Conservation (phyloP, 176 grass and related monocot genomes). For the Pontederia crassipes region DNA sequence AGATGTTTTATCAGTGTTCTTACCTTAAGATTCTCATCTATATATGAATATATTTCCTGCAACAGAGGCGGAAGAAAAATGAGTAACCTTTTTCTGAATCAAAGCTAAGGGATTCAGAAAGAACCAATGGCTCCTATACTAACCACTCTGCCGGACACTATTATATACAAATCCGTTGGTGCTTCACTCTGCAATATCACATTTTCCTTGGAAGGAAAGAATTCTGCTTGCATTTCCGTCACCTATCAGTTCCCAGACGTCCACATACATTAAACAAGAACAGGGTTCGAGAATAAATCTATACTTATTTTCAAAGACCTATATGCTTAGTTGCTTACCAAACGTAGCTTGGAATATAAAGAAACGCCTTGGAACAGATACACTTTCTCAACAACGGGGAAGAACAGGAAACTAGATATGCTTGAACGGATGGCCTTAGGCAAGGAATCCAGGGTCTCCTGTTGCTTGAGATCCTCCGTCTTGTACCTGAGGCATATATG, state of each 20-base stretch:
- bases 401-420: slow-evolving; percentile 17
- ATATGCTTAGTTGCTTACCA: slow-evolving; percentile 8
- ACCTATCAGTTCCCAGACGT: slow-evolving; percentile 1
- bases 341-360: slow-evolving; percentile 3
- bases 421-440: slow-evolving; percentile 21
- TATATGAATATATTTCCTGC: slow-evolving; percentile 38
- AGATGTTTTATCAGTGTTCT: not conserved
- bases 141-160: slow-evolving; percentile 25
- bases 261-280: not conserved
- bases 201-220: slow-evolving; percentile 19
- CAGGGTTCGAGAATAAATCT: not conserved
- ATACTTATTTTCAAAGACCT: not conserved
- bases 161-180: slow-evolving; percentile 11
- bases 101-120: not conserved
- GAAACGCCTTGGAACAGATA: slow-evolving; percentile 25
- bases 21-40: slow-evolving; percentile 43
- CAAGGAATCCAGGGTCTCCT: slow-evolving; percentile 17
- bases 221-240: slow-evolving; percentile 18
- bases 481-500: slow-evolving; percentile 29
- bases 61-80: not conserved
- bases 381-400: slow-evolving; percentile 15
- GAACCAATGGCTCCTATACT: slow-evolving; percentile 1
- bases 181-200: slow-evolving; percentile 23
- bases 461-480: slow-evolving; percentile 24
- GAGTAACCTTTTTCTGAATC: not conserved